Base-by-base conservation (phyloP, 2,329 filamentous ascomycete genomes). In the Colletotrichum eleusines region DNA sequence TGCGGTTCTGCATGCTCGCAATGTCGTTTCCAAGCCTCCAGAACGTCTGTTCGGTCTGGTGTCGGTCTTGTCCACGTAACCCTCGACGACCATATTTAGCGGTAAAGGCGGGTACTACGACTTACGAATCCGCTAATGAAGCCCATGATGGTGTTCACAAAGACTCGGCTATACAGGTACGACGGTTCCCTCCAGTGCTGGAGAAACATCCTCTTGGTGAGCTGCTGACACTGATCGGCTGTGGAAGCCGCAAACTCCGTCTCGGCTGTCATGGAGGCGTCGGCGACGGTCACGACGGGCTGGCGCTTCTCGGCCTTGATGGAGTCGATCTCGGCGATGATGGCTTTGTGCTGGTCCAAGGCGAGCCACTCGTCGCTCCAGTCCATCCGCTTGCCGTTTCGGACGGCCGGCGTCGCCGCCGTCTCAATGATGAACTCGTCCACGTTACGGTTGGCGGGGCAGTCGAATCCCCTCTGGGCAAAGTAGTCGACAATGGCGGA, bases 141-240 rank as follows among this genome's bases (percentile, higher is more conserved):
- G 20, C 91, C 92, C 55, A 92, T 85, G 72, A 94, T 86, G 69
- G 93, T 88, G 5, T 89, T 86, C 42, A 90, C 87, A 79, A 94
- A 94, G 38, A 95, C 82, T 77, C 94, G 94, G 70, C 91, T 90
- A 79, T 94, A 94, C 65, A 93, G 83, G 78, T 95, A 95, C 0
- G 89, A 90, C 0, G 92, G 90, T 73, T 93, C 90, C 20, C 93
- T 87, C 92, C 92, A 94, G 81, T 94, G 90, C 74, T 93, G 88
- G 4, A 83, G 83, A 80, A 94, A 94, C 59, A 91, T 86, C 26
- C 93, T 87, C 78, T 90, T 90, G 4, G 90, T 93, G 26, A 95
- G 84, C 76, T 90, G 86, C 5, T 82, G 82, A 8, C 87, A 92
- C 80, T 95, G 93, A 1, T 87, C 78, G 76, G 80, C 83, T 0